A percentile compares a stretch with the other conserved stretches of the same genome.
These are phyloP conservation scores for Phytophthora boehmeriae DNA, from an alignment of 352 stramenopile genomes.

Conservation along the genomic window DNA sequence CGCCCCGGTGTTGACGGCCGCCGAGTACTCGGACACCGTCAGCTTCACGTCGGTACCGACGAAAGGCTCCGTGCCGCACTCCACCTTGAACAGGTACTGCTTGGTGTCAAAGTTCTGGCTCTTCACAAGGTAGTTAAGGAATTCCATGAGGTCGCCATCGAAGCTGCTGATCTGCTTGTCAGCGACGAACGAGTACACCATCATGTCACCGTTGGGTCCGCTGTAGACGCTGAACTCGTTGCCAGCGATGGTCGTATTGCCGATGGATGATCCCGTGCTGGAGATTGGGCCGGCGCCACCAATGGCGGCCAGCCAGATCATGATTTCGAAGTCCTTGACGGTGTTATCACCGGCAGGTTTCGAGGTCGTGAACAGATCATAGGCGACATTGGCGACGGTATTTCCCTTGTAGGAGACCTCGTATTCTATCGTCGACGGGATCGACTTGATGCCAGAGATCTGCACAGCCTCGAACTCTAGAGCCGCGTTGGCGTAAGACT, in stretches of 20 bases:
- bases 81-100: slow-evolving; percentile 45
- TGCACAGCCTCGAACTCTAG: slow-evolving; percentile 44
- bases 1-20: slow-evolving; percentile 25
- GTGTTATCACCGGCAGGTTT: slow-evolving; percentile 19
- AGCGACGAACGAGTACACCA: slow-evolving; percentile 55
- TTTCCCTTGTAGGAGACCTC: slow-evolving; percentile 38
- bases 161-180: slow-evolving; percentile 30
- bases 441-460: slow-evolving; percentile 41
- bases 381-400: slow-evolving; percentile 41
- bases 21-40: slow-evolving; percentile 40
- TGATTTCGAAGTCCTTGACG: slow-evolving; percentile 50
- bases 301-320: slow-evolving; percentile 49
- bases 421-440: slow-evolving; percentile 49
- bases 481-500: slow-evolving; percentile 51
- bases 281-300: slow-evolving; percentile 42
- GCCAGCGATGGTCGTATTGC: slow-evolving; percentile 31
- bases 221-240: slow-evolving; percentile 37
- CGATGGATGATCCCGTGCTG: slow-evolving; percentile 38
- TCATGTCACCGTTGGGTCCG: slow-evolving; percentile 40
- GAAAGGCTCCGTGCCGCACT: slow-evolving; percentile 51
- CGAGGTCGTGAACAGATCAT: slow-evolving; percentile 50
- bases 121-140: slow-evolving; percentile 39
- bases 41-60: slow-evolving; percentile 31
- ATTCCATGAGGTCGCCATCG: slow-evolving; percentile 40
- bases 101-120: slow-evolving; percentile 35